These are phyloP conservation scores for Pseudomassariella vexata DNA, from an alignment of 2,329 filamentous ascomycete genomes.

Conservation along the genomic window DNA sequence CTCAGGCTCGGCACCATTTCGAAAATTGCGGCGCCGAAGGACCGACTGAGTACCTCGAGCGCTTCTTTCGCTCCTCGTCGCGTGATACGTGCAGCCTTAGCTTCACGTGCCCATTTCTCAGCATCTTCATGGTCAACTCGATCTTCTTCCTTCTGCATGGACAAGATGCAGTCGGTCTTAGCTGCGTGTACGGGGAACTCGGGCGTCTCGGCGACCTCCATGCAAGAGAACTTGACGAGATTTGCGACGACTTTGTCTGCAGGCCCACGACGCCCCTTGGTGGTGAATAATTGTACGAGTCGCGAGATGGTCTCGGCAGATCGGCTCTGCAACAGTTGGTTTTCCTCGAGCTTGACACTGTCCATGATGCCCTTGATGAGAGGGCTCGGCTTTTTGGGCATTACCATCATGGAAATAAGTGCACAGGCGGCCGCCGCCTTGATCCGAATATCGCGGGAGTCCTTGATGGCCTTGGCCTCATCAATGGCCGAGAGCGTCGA, in stretches of 20 bases:
- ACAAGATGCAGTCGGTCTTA: slow-evolving; percentile 77
- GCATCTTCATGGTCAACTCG: slow-evolving; percentile 83
- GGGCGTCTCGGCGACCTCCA: slow-evolving; percentile 94
- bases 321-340: slow-evolving; percentile 77
- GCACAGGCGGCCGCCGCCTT: slow-evolving; percentile 82
- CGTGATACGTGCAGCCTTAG: slow-evolving; percentile 82
- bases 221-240: slow-evolving; percentile 93
- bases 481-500: slow-evolving; percentile 67
- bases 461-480: slow-evolving; percentile 74
- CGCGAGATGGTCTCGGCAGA: slow-evolving; percentile 80
- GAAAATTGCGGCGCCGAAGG: slow-evolving; percentile 73
- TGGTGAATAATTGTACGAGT: slow-evolving; percentile 81
- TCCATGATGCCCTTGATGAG: slow-evolving; percentile 98
- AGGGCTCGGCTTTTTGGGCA: slow-evolving; percentile 89
- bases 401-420: slow-evolving; percentile 75
- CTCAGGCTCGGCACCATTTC: slow-evolving; percentile 79
- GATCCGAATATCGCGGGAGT: slow-evolving; percentile 77
- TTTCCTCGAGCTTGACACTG: slow-evolving; percentile 93
- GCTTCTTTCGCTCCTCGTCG: slow-evolving; percentile 91
- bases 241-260: slow-evolving; percentile 96
- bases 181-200: slow-evolving; percentile 82
- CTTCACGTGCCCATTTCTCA: slow-evolving; percentile 82
- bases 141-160: slow-evolving; percentile 95
- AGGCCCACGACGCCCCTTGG: slow-evolving; percentile 71
- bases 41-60: slow-evolving; percentile 76